Evolutionary conservation across 179 eudicot species (phyloP), one percentile per base, ranked within the genome.

Genomic region (Nepenthes alata): DNA sequence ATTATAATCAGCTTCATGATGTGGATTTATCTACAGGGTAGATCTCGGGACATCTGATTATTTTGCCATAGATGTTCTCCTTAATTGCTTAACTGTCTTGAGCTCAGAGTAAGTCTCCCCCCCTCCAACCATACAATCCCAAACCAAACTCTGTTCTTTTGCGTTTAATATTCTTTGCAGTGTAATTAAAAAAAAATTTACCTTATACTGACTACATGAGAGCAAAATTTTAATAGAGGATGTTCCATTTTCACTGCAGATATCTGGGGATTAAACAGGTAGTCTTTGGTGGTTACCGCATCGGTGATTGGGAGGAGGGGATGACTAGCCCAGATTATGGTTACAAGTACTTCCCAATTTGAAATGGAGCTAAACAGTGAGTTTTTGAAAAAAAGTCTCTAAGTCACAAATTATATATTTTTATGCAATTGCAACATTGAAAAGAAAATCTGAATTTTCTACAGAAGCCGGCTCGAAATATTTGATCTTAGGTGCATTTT

Each of bases 281-380:
- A 50, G 85, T 91, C 61, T 91, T 91, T 60, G 97, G 94, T 61
- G 96, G 96, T 61, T 80, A 80, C n/a, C 64, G 64, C 37, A 60
- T 88, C 78, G 96, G 97, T 73, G 97, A 91, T 68, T 91, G 97
- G 97, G 96, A 91, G 67, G 97, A 88, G 55, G 96, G 95, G 63
- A 91, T 90, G 97, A 82, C 79, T 37, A 75, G 71, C 67, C 73
- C 90, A 0, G 97, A 79, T 8, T 70, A 70, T 61, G 97, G 97
- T 1, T 90, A 90, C 79, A 88, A 83, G 68, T 77, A 68, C 73
- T 90, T 90, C 66, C 80, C 88, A 64, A 85, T 90, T 64, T 90
- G 78, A 85, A 62, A 44, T 53, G 48, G 5, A 36, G 35, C 55
- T 37, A 25, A 44, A 4, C 2, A n/a, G 55, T 6, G 3, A 52